These are phyloP conservation scores for Aphanomyces euteiches DNA, from an alignment of 352 stramenopile species.

Conservation along the genomic window DNA sequence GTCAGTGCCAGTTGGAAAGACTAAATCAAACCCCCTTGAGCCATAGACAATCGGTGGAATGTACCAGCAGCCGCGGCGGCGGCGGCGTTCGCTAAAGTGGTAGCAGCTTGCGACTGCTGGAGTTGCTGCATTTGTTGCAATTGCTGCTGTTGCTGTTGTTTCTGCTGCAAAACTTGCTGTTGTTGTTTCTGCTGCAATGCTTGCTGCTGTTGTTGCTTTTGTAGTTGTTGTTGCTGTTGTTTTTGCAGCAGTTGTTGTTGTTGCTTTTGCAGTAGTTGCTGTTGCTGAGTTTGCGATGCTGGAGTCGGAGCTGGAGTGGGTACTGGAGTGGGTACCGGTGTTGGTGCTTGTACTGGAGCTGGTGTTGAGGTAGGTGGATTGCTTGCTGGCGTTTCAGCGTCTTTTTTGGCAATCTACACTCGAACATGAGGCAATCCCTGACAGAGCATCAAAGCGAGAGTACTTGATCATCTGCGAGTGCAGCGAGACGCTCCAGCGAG, in stretches of 20 bases:
- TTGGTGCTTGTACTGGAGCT: neutral
- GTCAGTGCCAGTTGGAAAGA: conserved; percentile 15
- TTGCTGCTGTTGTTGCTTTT: conserved; percentile 32
- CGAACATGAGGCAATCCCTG: neutral
- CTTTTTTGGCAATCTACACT: conserved; percentile 27
- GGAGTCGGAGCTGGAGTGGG: neutral
- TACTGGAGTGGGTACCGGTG: neutral
- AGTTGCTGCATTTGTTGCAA: conserved; percentile 33
- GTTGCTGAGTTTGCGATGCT: conserved; percentile 28
- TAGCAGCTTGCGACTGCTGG: conserved; percentile 20
- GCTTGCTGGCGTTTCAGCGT: conserved; percentile 44
- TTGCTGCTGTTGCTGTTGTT: conserved; percentile 36
- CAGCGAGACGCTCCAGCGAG: conserved; percentile 67
- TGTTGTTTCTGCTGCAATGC: conserved; percentile 31
- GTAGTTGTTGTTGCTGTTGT: conserved; percentile 31
- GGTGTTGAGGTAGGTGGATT: conserved; percentile 1
- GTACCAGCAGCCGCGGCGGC: neutral
- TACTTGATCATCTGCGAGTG: conserved; percentile 78
- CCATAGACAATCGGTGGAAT: too few relatives aligned
- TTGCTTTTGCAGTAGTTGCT: conserved; percentile 1
- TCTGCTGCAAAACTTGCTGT: conserved; percentile 32
- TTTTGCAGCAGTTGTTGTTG: conserved; percentile 20
- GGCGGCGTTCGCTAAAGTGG: neutral
- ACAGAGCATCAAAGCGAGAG: too few relatives aligned
- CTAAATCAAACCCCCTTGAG: neutral